A percentile compares a stretch with the other conserved stretches of the same genome.
These are phyloP conservation scores for Fraxinus pennsylvanica DNA, from an alignment of 257 asterid species.

Conservation along the genomic window DNA sequence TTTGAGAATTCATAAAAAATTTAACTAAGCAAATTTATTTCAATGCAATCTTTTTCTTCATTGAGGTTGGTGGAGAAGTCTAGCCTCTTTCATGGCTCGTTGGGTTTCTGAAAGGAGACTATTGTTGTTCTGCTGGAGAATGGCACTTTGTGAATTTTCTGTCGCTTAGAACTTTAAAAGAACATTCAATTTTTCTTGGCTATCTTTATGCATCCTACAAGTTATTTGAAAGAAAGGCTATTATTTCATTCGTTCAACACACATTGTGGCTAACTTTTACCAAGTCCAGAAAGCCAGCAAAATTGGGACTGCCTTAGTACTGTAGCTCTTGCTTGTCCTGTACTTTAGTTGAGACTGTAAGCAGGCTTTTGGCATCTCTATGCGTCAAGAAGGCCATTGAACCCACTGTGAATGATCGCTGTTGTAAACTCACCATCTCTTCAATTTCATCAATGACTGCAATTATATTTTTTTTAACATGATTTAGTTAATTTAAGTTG, in stretches of 20 bases:
- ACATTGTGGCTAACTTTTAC: not conserved
- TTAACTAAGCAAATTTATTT: not conserved
- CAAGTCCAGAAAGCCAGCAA: too few species aligned
- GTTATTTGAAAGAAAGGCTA: not conserved
- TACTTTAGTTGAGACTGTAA: too few species aligned
- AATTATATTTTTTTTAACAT: too few species aligned
- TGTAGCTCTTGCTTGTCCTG: not conserved
- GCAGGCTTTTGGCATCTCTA: not conserved
- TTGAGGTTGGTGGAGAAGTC: not conserved
- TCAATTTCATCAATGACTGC: not conserved
- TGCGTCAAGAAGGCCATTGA: not conserved
- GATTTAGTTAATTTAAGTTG: too few species aligned
- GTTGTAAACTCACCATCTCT: not conserved
- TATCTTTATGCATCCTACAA: not conserved
- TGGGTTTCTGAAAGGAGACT: not conserved
- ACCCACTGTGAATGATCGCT: not conserved
- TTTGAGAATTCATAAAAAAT: not conserved
- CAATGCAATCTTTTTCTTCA: not conserved
- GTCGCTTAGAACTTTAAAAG: not conserved
- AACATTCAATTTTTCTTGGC: not conserved
- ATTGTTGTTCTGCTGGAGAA: not conserved
- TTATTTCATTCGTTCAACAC: not conserved
- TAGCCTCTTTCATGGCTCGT: not conserved
- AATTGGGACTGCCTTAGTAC: not conserved
- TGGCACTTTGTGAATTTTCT: not conserved